These are phyloP conservation scores for Geranium brycei DNA, from an alignment of 345 rosid genomes.

Conservation along the genomic window DNA sequence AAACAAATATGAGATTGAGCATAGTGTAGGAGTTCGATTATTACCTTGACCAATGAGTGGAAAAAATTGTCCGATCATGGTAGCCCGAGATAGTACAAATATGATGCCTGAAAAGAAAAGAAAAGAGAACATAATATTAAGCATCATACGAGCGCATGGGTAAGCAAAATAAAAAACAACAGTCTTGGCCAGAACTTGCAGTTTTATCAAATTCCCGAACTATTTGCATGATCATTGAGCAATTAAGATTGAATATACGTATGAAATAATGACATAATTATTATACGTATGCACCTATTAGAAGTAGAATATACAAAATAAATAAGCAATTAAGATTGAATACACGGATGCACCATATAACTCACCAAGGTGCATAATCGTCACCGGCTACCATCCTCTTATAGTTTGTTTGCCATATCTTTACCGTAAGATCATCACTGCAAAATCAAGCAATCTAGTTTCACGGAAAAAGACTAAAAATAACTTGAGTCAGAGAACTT, in stretches of 20 bases:
- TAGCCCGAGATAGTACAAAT: constrained; percentile 75
- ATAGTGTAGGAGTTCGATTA: not conserved
- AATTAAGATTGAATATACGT: not conserved
- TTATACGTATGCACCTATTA: too few species aligned
- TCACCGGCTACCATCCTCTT: constrained; percentile 46
- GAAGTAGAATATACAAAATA: too few species aligned
- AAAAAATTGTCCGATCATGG: constrained; percentile 88
- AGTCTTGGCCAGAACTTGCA: not conserved
- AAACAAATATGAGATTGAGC: constrained; percentile 1
- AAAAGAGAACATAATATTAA: constrained; percentile 4
- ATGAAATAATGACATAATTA: too few species aligned
- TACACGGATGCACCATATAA: constrained; percentile 14
- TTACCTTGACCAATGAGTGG: constrained; percentile 97
- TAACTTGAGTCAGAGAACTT: not conserved
- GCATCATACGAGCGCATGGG: not conserved
- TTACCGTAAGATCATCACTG: constrained; percentile 93
- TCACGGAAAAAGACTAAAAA: constrained; percentile 2
- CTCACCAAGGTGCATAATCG: constrained; percentile 76
- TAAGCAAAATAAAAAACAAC: not conserved
- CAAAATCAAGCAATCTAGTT: constrained; percentile 17
- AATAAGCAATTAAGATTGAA: too few species aligned
- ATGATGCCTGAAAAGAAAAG: constrained; percentile 51
- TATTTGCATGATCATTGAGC: not conserved
- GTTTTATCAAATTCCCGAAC: not conserved
- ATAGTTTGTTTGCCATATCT: constrained; percentile 67